phyloP scores from a whole-genome alignment of 2,329 filamentous ascomycete genomes.

The Colletotrichum costaricense region DNA sequence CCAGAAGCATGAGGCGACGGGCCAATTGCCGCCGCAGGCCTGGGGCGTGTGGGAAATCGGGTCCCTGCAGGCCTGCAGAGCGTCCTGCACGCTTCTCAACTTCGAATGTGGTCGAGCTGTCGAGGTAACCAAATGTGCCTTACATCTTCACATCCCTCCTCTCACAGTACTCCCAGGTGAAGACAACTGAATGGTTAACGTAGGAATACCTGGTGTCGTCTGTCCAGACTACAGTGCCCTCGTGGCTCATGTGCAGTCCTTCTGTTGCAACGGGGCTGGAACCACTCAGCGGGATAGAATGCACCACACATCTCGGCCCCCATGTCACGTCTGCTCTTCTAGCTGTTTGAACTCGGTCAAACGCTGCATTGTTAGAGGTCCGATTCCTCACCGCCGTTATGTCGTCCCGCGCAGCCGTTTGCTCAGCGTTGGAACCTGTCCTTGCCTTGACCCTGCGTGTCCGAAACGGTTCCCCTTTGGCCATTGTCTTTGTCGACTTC shows the following conservation, averaged over 20 bases:
- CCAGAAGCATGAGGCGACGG: constrained; percentile 10
- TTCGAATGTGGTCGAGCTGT: neutral
- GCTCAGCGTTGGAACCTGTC: neutral
- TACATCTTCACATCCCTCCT: neutral
- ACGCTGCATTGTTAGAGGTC: neutral
- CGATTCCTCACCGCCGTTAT: constrained; percentile 1
- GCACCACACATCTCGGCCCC: neutral
- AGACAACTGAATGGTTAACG: neutral
- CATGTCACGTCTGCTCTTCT: neutral
- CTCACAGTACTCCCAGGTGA: neutral
- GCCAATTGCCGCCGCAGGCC: constrained; percentile 34
- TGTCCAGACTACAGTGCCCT: no score
- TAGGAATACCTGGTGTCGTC: no score
- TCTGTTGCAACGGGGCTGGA: constrained; percentile 2
- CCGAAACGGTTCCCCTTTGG: neutral
- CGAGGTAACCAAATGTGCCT: neutral
- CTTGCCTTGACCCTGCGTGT: neutral
- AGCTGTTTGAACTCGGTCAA: neutral
- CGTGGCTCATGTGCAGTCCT: constrained; percentile 2
- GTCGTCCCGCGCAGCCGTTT: neutral
- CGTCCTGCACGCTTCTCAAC: neutral
- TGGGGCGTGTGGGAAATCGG: constrained; percentile 29
- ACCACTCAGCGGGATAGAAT: constrained; percentile 13
- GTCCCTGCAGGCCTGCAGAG: neutral
- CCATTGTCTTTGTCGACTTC: neutral